Evolutionary conservation across 1,284 basidiomycete genomes (phyloP).

Genomic region (Cutaneotrichosporon sp.): DNA sequence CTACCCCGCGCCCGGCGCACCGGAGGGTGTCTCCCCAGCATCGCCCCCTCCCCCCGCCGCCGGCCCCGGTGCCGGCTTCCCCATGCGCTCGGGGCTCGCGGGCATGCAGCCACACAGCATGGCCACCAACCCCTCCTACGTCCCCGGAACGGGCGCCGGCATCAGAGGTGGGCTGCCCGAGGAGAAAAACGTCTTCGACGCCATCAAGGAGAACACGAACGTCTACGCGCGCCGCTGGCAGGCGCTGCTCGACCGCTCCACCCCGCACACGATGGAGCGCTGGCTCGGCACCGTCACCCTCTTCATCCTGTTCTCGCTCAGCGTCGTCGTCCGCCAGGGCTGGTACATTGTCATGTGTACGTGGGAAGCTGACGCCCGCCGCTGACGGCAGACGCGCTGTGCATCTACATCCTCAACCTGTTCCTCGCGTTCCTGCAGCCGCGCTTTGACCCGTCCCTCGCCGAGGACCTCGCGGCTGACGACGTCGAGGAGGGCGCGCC

Average conservation of each 20-base stretch:
- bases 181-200: conserved; percentile 54
- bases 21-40: conserved; percentile 1
- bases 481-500: conserved; percentile 93
- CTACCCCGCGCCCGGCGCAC: conserved; percentile 22
- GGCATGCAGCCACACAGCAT: conserved; percentile 49
- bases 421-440: conserved; percentile 57
- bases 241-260: conserved; percentile 82
- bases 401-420: conserved; percentile 87
- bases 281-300: conserved; percentile 82
- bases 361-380: background rate
- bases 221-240: conserved; percentile 61
- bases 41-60: conserved; percentile 27
- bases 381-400: conserved; percentile 67
- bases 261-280: conserved; percentile 82
- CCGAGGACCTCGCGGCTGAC: conserved; percentile 88
- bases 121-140: conserved; percentile 33
- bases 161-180: conserved; percentile 38
- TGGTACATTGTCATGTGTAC: conserved; percentile 75
- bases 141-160: conserved; percentile 37
- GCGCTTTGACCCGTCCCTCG: conserved; percentile 88
- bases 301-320: conserved; percentile 75
- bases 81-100: conserved; percentile 47
- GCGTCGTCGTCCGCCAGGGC: conserved; percentile 87
- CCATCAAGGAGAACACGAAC: conserved; percentile 50
- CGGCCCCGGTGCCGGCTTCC: conserved; percentile 53